Evolutionary conservation across 805 yeast species (phyloP), one percentile per base, ranked within the genome.

Genomic region (Kodamaea lidongshanica): DNA sequence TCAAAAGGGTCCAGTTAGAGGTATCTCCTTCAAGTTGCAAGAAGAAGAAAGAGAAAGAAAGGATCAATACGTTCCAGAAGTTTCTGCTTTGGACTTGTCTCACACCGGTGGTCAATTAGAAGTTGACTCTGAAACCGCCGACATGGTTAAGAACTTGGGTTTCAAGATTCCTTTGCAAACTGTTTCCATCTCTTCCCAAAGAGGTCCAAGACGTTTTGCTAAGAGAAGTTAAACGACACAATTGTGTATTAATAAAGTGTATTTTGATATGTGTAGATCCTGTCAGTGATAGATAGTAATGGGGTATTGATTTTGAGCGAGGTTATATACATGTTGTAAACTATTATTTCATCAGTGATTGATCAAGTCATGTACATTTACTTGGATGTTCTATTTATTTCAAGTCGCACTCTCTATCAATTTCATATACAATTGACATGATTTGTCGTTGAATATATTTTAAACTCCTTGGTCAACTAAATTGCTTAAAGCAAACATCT

Each of bases 41-140:
- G 99, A 92, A 78, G 99, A 92, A 77, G 99, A 92, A 82, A 89
- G 98, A 81, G 99, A 92, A 79, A 85, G 98, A 77, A 92, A 94
- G 77, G 97, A 92, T 74, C 98, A 92, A 77, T 92, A 88, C 74
- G 98, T 94, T 61, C 99, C 99, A 74, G 97, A 88, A 70, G 94
- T 88, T 64, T 94, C 98, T 65, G 98, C 98, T 70, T 85, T 92
- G 68, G 97, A 92, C 76, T 82, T 92, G 65, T 79, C 94, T 54
- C 85, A 84, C 81, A 79, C 92, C 66, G 86, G 87, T 73, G 87
- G 87, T 67, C 92, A 83, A 64, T 84, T 92, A 69, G 88, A 85
- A 74, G 94, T 89, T 65, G 98, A 89, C 71, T 74, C 83, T 65
- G 96, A 87, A 74, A 89, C 97, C 60, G 86, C 86, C 63, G 92